Conservation (phyloP, 2,329 filamentous ascomycete species). For the Aspergillus neotritici region DNA sequence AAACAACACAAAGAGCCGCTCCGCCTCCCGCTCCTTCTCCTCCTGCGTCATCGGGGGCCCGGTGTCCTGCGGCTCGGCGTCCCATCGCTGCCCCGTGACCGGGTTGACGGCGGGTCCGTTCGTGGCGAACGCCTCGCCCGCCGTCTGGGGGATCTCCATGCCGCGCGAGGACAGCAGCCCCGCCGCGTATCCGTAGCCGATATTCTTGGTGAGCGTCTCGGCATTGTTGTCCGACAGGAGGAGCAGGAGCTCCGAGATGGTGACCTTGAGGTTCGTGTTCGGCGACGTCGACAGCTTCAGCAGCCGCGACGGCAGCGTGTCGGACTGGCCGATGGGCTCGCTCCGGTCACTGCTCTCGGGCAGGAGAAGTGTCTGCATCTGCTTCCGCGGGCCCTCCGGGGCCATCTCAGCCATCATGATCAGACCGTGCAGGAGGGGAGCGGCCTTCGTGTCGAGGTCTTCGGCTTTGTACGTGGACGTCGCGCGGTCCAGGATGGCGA, state of each 20-base stretch:
- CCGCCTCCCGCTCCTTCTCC: slow-evolving; percentile 88
- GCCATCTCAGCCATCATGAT: slow-evolving; percentile 66
- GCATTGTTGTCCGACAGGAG: slow-evolving; percentile 79
- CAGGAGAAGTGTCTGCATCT: slow-evolving; percentile 63
- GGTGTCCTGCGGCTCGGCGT: slow-evolving; percentile 57
- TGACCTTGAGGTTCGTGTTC: slow-evolving; percentile 65
- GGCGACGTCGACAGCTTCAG: slow-evolving; percentile 73
- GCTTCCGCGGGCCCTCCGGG: slow-evolving; percentile 55
- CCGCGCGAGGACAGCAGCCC: slow-evolving; percentile 85
- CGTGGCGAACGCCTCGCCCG: slow-evolving; percentile 50
- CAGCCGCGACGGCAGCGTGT: slow-evolving; percentile 68
- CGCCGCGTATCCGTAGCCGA: slow-evolving; percentile 90
- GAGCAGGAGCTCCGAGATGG: slow-evolving; percentile 75
- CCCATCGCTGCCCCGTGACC: slow-evolving; percentile 76
- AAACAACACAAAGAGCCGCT: slow-evolving; percentile 83
- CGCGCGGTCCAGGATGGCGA: slow-evolving; percentile 64
- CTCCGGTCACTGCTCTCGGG: slow-evolving; percentile 72
- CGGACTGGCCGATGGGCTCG: slow-evolving; percentile 68
- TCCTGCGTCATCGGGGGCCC: slow-evolving; percentile 75
- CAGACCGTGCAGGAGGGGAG: slow-evolving; percentile 69
- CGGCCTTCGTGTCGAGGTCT: slow-evolving; percentile 66
- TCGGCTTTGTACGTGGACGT: slow-evolving; percentile 58
- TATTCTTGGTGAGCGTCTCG: slow-evolving; percentile 75
- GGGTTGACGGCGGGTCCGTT: slow-evolving; percentile 58
- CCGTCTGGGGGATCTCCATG: slow-evolving; percentile 65